Base-by-base conservation (phyloP, 306 rosid genomes). In the Biancaea sappan region DNA sequence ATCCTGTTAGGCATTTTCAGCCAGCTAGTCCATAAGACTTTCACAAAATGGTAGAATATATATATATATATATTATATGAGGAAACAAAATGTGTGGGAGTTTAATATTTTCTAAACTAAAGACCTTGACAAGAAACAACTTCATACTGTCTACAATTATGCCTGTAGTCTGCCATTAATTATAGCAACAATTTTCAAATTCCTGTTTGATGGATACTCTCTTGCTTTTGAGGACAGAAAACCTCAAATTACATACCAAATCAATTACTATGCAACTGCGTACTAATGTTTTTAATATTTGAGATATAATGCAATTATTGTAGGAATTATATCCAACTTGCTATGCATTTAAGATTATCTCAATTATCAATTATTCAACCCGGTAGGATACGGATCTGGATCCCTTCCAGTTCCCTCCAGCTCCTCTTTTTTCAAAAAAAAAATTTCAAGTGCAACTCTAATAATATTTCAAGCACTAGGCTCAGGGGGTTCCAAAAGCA, bases 61-160 rank as follows among this genome's bases (percentile, higher is more conserved):
- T 29, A 67, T n/a, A n/a, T n/a, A n/a, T n/a, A n/a, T n/a, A n/a
- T n/a, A n/a, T n/a, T n/a, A n/a, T n/a, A n/a, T 25, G 32, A 58
- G 35, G 73, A 69, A 61, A 72, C 34, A 73, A 71, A 60, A 57
- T 68, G 67, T n/a, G 48, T 52, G 44, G 52, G 28, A 46, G 73
- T 19, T 76, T 61, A 41, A 41, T 65, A 48, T 66, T 72, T 72
- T 31, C 51, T 2, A 40, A 72, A 73, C 60, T 77, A 50, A 28
- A 71, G 19, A 60, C 73, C 21, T 46, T 65, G 40, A 54, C 50
- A 65, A 22, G 14, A 64, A 58, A 47, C 3, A 35, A 8, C 40
- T 31, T 19, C 31, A 29, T 59, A 51, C 32, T 18, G 58, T 54
- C 71, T 40, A 24, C 50, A 69, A 26, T 47, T 73, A 73, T 34